Base-by-base conservation (phyloP, 306 rosid genomes). In the Cicer arietinum region DNA sequence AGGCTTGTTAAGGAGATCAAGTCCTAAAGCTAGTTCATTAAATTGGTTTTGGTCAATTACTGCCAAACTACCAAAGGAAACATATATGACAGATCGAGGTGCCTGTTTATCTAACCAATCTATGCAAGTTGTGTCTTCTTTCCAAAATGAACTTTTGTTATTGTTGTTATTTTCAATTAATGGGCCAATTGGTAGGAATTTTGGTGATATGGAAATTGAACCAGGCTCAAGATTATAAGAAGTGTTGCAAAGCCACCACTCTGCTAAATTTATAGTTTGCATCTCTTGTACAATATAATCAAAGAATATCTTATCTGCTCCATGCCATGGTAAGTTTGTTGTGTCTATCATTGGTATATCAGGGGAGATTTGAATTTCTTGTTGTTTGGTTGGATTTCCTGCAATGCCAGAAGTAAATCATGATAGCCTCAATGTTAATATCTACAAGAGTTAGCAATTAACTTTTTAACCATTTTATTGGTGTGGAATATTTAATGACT, bases 221-320 rank as follows among this genome's bases (percentile, higher is more conserved):
- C 7, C 74, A 0, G 80, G 78, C 65, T 83, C 86, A 17, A 83
- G 83, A 44, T 79, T 80, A 54, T 13, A 7, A 9, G 57, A 17
- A 8, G 80, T 69, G 75, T 83, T 79, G 69, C 81, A 83, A 69
- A 83, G 80, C 86, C 83, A 83, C 83, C 83, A 83, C 7, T 79
- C 74, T 69, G 45, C 80, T 7, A 74, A 10, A 22, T 74, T 20
- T 6, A 9, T 0, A 39, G 67, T 50, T 69, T 83, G 39, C 35
- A 69, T 69, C 74, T 62, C 76, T 41, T 48, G 69, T 9, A 5
- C 14, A 8, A 52, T 7, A 37, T 45, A 14, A 0, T 51, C 37
- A 10, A 53, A 69, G 25, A 30, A 46, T 1, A 13, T 12, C 71
- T 79, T 69, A 1, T 53, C 48, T 0, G 8, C 0, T 8, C 65